A percentile compares a stretch with the other conserved stretches of the same genome.
phyloP scores from a whole-genome alignment of 169 alveolate species.

The Plasmodium cynomolgi region DNA sequence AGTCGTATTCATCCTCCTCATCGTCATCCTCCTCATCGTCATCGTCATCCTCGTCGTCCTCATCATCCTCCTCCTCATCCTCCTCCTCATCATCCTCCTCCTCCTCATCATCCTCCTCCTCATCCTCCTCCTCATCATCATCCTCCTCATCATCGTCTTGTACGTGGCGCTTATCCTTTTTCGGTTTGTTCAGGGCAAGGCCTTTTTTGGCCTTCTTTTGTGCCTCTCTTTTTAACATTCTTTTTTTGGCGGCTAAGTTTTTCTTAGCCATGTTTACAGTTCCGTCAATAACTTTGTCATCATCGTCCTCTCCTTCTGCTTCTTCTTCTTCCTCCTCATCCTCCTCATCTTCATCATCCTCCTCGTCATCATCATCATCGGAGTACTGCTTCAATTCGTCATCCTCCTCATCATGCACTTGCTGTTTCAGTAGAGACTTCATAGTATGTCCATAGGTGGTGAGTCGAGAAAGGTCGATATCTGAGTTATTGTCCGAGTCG shows the following conservation, averaged over 20 bases:
- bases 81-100: conserved; percentile 21
- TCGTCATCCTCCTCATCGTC: conserved; percentile 75
- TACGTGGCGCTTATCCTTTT: conserved; percentile 9
- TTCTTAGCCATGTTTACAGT: background rate
- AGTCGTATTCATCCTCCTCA: conserved; percentile 64
- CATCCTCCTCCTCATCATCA: too few species aligned
- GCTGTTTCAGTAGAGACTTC: conserved; percentile 63
- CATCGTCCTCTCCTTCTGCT: background rate
- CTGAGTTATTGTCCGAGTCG: conserved; percentile 57
- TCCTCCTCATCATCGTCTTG: conserved; percentile 39
- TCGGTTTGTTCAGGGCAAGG: background rate
- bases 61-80: conserved; percentile 18
- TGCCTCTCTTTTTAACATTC: conserved; percentile 21
- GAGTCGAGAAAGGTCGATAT: conserved; percentile 38
- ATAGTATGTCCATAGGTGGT: conserved; percentile 72
- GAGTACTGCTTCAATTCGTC: conserved; percentile 72
- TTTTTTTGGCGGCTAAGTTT: conserved; percentile 14
- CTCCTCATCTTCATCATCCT: conserved; percentile 19
- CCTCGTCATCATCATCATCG: conserved; percentile 66
- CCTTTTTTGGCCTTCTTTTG: conserved; percentile 41
- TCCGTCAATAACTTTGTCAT: background rate
- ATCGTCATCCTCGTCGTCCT: conserved; percentile 37
- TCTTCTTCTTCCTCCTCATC: background rate
- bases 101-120: background rate
- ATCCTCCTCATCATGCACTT: conserved; percentile 74